A percentile compares a stretch with the other conserved stretches of the same genome.
Conservation (phyloP, 192 early-diverging fungal genomes). For the Backusella liffmaniae region DNA sequence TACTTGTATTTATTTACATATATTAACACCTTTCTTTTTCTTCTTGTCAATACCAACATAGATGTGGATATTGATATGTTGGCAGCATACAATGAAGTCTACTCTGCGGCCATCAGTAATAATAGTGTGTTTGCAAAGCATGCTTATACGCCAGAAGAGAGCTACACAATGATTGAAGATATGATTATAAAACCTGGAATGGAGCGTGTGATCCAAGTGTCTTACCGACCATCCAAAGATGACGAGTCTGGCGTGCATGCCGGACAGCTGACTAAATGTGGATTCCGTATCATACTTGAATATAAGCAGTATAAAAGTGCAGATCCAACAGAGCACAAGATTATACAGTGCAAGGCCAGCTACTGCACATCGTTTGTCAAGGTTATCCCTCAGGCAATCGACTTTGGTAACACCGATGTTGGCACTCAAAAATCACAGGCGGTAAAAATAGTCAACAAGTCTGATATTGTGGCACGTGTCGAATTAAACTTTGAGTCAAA, state of each 20-base stretch:
- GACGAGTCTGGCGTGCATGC: conserved; percentile 57
- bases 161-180: conserved; percentile 77
- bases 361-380: conserved; percentile 91
- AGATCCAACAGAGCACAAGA: conserved; percentile 60
- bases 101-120: not conserved
- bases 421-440: conserved; percentile 87
- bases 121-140: not conserved
- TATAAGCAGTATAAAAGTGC: conserved; percentile 43
- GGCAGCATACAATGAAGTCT: conserved; percentile 6
- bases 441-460: conserved; percentile 76
- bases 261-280: conserved; percentile 65
- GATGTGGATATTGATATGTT: conserved; percentile 14
- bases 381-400: conserved; percentile 74
- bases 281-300: conserved; percentile 69
- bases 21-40: not conserved
- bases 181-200: conserved; percentile 77
- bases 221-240: conserved; percentile 70
- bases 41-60: not conserved
- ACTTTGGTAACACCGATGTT: conserved; percentile 96
- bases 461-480: conserved; percentile 80
- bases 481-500: conserved; percentile 84
- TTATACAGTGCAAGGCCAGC: conserved; percentile 85
- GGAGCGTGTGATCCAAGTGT: conserved; percentile 78
- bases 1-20: not conserved
- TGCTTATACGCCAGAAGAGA: not conserved